Conservation (phyloP, 2,329 filamentous ascomycete genomes). For the Fusarium sp. region DNA sequence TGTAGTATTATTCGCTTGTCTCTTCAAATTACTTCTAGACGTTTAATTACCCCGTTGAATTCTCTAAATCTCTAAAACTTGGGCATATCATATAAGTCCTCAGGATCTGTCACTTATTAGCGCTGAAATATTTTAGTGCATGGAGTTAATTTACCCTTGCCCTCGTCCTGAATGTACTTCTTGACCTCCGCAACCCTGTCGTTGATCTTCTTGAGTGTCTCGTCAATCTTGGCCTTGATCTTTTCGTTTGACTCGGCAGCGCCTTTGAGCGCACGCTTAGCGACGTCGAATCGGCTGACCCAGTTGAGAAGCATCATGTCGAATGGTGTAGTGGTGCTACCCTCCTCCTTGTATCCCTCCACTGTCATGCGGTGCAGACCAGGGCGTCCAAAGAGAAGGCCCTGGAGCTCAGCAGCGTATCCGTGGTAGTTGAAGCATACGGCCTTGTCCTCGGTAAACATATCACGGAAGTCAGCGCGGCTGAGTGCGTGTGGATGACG, state of each 20-base stretch:
- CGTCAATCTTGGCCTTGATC: conserved; percentile 56
- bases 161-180: conserved; percentile 61
- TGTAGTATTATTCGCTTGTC: not conserved
- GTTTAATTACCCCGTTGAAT: not conserved
- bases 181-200: conserved; percentile 58
- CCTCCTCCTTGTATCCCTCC: conserved; percentile 71
- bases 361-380: conserved; percentile 62
- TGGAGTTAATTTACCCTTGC: conserved; percentile 54
- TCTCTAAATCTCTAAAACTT: conserved; percentile 14
- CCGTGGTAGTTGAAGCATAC: conserved; percentile 76
- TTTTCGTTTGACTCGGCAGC: conserved; percentile 58
- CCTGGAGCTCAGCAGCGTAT: conserved; percentile 68
- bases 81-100: conserved; percentile 35
- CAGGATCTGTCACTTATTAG: conserved; percentile 29
- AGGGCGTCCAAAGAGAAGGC: conserved; percentile 67
- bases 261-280: conserved; percentile 61
- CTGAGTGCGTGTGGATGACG: conserved; percentile 68
- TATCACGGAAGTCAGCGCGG: conserved; percentile 58
- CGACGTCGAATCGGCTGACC: conserved; percentile 69
- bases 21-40: not conserved
- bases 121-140: too few relatives aligned
- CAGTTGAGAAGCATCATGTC: conserved; percentile 74
- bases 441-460: conserved; percentile 65
- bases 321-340: conserved; percentile 73
- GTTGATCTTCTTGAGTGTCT: conserved; percentile 58